These are phyloP conservation scores for Saccharomyces paradoxus DNA, from an alignment of 805 yeast genomes.

Conservation along the genomic window DNA sequence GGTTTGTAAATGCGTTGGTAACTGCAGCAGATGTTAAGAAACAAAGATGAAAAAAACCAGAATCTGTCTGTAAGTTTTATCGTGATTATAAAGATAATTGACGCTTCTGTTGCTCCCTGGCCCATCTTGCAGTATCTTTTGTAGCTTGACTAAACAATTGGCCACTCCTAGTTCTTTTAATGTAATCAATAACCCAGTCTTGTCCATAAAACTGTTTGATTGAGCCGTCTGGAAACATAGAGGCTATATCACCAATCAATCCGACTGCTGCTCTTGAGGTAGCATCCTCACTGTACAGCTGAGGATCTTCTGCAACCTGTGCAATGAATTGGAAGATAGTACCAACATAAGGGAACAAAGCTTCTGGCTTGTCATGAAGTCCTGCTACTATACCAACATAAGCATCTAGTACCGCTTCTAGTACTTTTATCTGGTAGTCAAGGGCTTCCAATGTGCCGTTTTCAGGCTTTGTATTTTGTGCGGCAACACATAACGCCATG, in stretches of 20 bases:
- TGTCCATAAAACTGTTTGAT: constrained; percentile 57
- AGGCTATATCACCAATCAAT: constrained; percentile 83
- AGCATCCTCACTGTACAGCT: constrained; percentile 54
- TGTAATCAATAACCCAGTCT: constrained; percentile 73
- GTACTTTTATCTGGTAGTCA: constrained; percentile 63
- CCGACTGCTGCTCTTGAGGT: constrained; percentile 83
- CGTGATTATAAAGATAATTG: constrained; percentile 21
- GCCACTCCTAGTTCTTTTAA: constrained; percentile 63
- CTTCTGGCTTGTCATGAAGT: constrained; percentile 58
- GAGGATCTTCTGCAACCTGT: constrained; percentile 49
- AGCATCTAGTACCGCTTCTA: constrained; percentile 89
- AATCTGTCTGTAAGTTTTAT: not conserved
- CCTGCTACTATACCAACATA: constrained; percentile 95
- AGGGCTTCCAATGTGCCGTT: constrained; percentile 65
- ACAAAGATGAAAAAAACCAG: not conserved
- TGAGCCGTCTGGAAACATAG: constrained; percentile 74
- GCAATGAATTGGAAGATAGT: constrained; percentile 65
- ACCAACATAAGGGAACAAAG: constrained; percentile 55
- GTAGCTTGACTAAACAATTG: constrained; percentile 56
- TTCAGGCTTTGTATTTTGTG: constrained; percentile 54
- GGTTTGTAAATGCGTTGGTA: not conserved
- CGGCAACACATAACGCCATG: constrained; percentile 65
- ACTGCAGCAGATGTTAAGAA: not conserved
- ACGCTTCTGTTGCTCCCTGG: constrained; percentile 57
- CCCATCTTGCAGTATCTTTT: constrained; percentile 94